Conservation (phyloP, 2,329 filamentous ascomycete genomes). For the Didymella lethalis region DNA sequence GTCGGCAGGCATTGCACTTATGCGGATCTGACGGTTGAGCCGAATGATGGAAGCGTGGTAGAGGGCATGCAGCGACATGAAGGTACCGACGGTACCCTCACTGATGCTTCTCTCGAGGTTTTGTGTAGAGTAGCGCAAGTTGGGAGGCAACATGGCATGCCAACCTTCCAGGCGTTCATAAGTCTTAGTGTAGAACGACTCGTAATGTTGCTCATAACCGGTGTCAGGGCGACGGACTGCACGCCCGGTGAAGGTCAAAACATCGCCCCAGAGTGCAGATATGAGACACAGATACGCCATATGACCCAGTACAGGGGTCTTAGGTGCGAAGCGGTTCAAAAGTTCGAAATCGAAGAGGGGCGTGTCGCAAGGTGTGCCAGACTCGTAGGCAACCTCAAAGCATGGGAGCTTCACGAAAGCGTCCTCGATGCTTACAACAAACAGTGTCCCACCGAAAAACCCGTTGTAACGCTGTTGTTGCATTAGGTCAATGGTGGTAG, state of each 20-base stretch:
- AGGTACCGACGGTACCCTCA: conserved; percentile 64
- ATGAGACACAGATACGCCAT: conserved; percentile 70
- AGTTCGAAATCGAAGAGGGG: conserved; percentile 67
- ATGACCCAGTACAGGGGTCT: conserved; percentile 52
- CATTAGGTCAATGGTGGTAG: conserved; percentile 42
- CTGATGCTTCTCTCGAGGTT: conserved; percentile 66
- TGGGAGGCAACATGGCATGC: conserved; percentile 63
- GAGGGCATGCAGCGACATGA: conserved; percentile 71
- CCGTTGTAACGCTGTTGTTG: conserved; percentile 64
- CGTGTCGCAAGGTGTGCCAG: conserved; percentile 63
- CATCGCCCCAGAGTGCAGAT: conserved; percentile 70
- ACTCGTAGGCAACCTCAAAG: conserved; percentile 67
- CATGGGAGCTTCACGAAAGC: conserved; percentile 73
- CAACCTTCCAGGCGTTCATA: conserved; percentile 65
- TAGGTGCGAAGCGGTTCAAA: conserved; percentile 48
- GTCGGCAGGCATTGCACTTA: conserved; percentile 37
- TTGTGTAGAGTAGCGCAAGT: conserved; percentile 62
- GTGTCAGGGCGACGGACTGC: conserved; percentile 55
- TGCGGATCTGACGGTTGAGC: conserved; percentile 66
- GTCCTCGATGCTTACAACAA: conserved; percentile 68
- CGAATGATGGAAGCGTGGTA: conserved; percentile 71
- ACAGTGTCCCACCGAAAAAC: conserved; percentile 60
- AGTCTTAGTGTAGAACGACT: conserved; percentile 62
- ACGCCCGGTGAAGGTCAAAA: conserved; percentile 67
- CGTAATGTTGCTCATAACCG: conserved; percentile 57